Percentiles rank a stretch among this genome's conserved stretches.
phyloP scores from a whole-genome alignment of 148 eudicot species.

The Cornus suecica region DNA sequence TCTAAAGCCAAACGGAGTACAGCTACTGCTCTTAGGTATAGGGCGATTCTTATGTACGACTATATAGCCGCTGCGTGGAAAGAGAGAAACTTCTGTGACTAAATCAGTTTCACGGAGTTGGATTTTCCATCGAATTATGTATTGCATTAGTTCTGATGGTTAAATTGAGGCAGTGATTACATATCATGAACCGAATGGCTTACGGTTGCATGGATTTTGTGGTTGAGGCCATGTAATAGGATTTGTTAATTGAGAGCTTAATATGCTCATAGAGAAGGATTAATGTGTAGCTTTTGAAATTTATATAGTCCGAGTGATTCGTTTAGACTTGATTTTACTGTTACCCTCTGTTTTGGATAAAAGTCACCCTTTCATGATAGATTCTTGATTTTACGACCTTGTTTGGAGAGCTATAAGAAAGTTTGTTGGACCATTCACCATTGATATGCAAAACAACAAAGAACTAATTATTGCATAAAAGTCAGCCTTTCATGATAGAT shows the following conservation, averaged over 20 bases:
- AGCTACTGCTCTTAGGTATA: too few relatives aligned
- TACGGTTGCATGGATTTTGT: background rate
- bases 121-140: background rate
- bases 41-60: too few relatives aligned
- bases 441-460: background rate
- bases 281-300: background rate
- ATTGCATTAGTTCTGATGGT: background rate
- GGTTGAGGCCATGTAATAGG: background rate
- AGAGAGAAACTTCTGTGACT: background rate
- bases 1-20: too few relatives aligned
- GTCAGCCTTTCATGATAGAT: background rate
- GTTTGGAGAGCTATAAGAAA: too few relatives aligned
- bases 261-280: background rate
- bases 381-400: background rate
- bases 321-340: too few relatives aligned
- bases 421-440: background rate
- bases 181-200: background rate
- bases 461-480: background rate
- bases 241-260: background rate
- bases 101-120: background rate
- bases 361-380: background rate
- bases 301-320: background rate
- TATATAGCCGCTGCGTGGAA: background rate
- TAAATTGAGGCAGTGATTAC: background rate
- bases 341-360: background rate